phyloP scores from a whole-genome alignment of 2,329 filamentous ascomycete genomes.

The Penicillium sp. region DNA sequence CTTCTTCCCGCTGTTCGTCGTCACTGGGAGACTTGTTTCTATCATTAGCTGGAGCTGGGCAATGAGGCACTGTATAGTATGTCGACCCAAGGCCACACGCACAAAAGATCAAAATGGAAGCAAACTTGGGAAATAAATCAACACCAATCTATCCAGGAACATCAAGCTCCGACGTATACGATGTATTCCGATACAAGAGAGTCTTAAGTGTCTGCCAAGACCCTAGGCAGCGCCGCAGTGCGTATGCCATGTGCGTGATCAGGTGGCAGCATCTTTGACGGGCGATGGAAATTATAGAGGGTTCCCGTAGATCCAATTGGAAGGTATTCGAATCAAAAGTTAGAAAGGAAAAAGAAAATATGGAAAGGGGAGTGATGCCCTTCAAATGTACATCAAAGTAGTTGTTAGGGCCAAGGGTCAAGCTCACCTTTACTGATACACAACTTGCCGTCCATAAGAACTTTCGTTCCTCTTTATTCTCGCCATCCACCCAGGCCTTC shows the following conservation, averaged over 20 bases:
- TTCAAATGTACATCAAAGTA: neutral
- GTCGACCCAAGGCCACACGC: conserved; percentile 13
- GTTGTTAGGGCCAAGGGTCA: conserved; percentile 1
- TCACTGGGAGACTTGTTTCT: conserved; percentile 11
- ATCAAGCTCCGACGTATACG: neutral
- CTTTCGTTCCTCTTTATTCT: conserved; percentile 8
- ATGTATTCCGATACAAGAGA: too few relatives aligned
- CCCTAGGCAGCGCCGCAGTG: conserved; percentile 19
- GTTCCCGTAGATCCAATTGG: conserved; percentile 5
- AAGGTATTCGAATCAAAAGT: conserved; percentile 7
- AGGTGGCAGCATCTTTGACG: neutral
- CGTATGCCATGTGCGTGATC: conserved; percentile 15
- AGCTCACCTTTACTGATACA: conserved; percentile 10
- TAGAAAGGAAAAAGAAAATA: neutral
- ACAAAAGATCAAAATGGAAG: conserved; percentile 9
- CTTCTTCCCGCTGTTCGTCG: conserved; percentile 8
- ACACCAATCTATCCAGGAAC: neutral
- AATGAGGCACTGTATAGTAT: conserved; percentile 20
- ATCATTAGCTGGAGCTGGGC: conserved; percentile 14
- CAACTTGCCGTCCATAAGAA: conserved; percentile 12
- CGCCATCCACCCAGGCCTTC: conserved; percentile 1
- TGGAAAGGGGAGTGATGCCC: neutral
- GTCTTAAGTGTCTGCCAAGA: conserved; percentile 12
- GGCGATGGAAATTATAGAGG: neutral
- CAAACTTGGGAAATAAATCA: conserved; percentile 7